phyloP scores from a whole-genome alignment of 139 green algal genomes.

The Spirogloea muscicola region DNA sequence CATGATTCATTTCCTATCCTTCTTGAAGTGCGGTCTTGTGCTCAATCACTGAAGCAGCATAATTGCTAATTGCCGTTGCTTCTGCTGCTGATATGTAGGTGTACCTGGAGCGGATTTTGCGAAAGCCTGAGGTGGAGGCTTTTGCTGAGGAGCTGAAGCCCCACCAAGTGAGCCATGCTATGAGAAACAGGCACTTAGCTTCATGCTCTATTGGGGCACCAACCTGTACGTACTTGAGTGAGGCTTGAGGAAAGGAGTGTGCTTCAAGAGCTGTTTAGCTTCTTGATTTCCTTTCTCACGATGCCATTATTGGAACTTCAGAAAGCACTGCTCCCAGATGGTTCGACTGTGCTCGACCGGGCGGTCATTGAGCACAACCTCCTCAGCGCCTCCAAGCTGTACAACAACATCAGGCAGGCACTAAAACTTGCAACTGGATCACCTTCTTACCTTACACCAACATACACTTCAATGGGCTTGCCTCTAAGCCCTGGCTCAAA shows the following conservation, averaged over 20 bases:
- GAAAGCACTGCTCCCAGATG: constrained; percentile 42
- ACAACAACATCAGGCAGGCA: constrained; percentile 93
- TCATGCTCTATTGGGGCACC: background rate
- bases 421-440: too few species aligned
- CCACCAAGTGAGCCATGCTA: constrained; percentile 67
- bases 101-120: constrained; percentile 90
- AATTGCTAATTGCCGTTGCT: too few species aligned
- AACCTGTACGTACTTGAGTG: constrained; percentile 30
- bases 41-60: background rate
- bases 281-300: background rate
- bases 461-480: too few species aligned
- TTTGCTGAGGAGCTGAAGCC: constrained; percentile 74
- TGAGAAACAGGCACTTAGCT: background rate
- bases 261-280: constrained; percentile 58
- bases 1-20: too few species aligned
- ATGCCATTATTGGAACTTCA: too few species aligned
- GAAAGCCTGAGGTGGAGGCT: constrained; percentile 66
- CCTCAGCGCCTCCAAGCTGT: constrained; percentile 75
- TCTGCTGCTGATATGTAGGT: too few species aligned
- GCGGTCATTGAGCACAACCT: constrained; percentile 94
- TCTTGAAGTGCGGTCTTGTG: background rate
- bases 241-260: constrained; percentile 67
- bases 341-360: constrained; percentile 72
- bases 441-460: too few species aligned
- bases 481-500: too few species aligned